Conservation (phyloP, 2,329 filamentous ascomycete genomes). For the Alternaria sp. region DNA sequence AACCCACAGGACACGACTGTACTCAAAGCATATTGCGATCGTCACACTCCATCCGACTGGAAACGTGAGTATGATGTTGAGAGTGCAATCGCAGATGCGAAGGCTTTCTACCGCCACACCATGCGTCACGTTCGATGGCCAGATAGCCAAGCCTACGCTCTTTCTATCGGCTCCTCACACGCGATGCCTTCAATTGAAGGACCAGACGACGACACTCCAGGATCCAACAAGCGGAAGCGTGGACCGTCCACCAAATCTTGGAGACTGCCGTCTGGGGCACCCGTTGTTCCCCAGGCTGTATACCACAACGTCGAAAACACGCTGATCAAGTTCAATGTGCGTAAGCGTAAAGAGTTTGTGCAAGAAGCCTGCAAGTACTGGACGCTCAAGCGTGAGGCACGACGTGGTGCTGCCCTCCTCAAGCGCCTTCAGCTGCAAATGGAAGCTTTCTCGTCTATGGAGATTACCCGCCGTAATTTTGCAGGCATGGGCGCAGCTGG, state of each 20-base stretch:
- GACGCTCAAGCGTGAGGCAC: slow-evolving; percentile 94
- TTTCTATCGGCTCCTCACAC: slow-evolving; percentile 79
- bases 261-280: slow-evolving; percentile 93
- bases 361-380: slow-evolving; percentile 96
- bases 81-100: slow-evolving; percentile 79
- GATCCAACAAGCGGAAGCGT: slow-evolving; percentile 67
- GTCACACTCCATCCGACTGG: slow-evolving; percentile 90
- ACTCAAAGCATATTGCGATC: slow-evolving; percentile 94
- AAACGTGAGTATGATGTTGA: slow-evolving; percentile 84
- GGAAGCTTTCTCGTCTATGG: slow-evolving; percentile 97
- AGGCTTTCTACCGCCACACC: slow-evolving; percentile 85
- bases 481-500: slow-evolving; percentile 91
- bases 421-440: slow-evolving; percentile 94
- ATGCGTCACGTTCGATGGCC: slow-evolving; percentile 94
- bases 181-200: slow-evolving; percentile 60
- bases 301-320: slow-evolving; percentile 86
- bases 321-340: slow-evolving; percentile 80
- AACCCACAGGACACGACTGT: slow-evolving; percentile 81
- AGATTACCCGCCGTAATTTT: slow-evolving; percentile 93
- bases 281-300: slow-evolving; percentile 88
- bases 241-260: slow-evolving; percentile 71
- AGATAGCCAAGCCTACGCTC: slow-evolving; percentile 83
- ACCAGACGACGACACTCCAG: slow-evolving; percentile 59
- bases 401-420: slow-evolving; percentile 87
- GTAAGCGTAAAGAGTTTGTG: slow-evolving; percentile 90